These are phyloP conservation scores for Monosporascus sp. DNA, from an alignment of 2,329 filamentous ascomycete genomes.

Conservation along the genomic window DNA sequence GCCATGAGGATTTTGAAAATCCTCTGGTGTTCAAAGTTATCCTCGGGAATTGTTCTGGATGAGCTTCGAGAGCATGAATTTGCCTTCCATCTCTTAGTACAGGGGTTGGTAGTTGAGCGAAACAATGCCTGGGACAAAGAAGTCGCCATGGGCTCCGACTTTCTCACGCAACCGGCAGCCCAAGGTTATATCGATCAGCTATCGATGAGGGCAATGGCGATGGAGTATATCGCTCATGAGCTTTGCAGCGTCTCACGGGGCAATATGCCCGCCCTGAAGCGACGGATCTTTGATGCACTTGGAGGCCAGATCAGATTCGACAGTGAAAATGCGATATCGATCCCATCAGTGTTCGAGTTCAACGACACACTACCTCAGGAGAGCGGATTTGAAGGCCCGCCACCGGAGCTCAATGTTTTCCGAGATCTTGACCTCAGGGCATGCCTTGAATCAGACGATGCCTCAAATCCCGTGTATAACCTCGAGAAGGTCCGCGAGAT, in stretches of 20 bases:
- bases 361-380: conserved; percentile 75
- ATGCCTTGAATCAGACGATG: conserved; percentile 57
- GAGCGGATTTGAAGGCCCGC: conserved; percentile 43
- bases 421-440: conserved; percentile 61
- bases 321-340: conserved; percentile 59
- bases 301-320: conserved; percentile 68
- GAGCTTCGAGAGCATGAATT: conserved; percentile 78
- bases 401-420: conserved; percentile 56
- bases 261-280: conserved; percentile 64
- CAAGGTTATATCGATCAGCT: conserved; percentile 73
- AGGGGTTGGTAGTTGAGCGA: conserved; percentile 64
- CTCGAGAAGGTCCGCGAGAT: conserved; percentile 68
- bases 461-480: conserved; percentile 58
- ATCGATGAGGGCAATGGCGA: conserved; percentile 66
- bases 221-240: conserved; percentile 83
- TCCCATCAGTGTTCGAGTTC: conserved; percentile 80
- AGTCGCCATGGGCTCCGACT: neutral
- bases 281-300: conserved; percentile 66
- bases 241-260: conserved; percentile 71
- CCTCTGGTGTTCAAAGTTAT: conserved; percentile 79
- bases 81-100: conserved; percentile 69
- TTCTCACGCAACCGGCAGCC: conserved; percentile 60
- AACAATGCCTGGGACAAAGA: conserved; percentile 65
- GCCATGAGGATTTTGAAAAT: conserved; percentile 70
- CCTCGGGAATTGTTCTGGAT: conserved; percentile 66